Base-by-base conservation (phyloP, 441 rosid species). In the Gossypium trilobum region DNA sequence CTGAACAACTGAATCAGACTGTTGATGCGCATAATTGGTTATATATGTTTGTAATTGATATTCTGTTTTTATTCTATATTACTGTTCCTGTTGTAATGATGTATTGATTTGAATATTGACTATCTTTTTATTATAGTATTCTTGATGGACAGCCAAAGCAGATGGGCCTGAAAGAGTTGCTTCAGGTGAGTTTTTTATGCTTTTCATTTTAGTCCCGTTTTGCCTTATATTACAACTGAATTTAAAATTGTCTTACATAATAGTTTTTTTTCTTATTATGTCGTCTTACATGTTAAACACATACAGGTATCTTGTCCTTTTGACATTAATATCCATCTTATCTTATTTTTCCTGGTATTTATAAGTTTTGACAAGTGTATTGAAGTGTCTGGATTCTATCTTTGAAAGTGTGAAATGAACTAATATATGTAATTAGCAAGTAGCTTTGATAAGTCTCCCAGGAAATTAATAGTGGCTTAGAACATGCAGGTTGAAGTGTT, bases 81-180 rank as follows among this genome's bases (percentile, higher is more conserved):
- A 2, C 5, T 17, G 13, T 7, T 60, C 29, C n/a, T 48, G 16
- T 62, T 29, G 0, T 14, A 14, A 5, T 75, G 10, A 33, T 77
- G 67, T 29, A 19, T 42, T 63, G 6, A 29, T 51, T 36, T 68
- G 16, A 9, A 20, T 73, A 1, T 51, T 65, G 46, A 22, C 71
- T 74, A 54, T 48, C 55, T 74, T 77, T 68, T 7, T 73, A 33
- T 76, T 52, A 22, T 87, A 94, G 99, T 68, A 92, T 94, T 83
- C 83, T 87, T 58, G 73, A 88, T 80, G 97, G 97, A 75, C 95
- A 90, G 50, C 99, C 99, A 4, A 92, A 86, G 84, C 92, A 66
- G 78, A 92, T 92, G 96, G 96, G 99, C 52, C 78, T 94, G 64
- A 89, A 87, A 82, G 97, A 92, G 60, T 44, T 94, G 78, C 96